Evolutionary conservation across 805 yeast species (phyloP).

Genomic region (Candida nonsorbophila): DNA sequence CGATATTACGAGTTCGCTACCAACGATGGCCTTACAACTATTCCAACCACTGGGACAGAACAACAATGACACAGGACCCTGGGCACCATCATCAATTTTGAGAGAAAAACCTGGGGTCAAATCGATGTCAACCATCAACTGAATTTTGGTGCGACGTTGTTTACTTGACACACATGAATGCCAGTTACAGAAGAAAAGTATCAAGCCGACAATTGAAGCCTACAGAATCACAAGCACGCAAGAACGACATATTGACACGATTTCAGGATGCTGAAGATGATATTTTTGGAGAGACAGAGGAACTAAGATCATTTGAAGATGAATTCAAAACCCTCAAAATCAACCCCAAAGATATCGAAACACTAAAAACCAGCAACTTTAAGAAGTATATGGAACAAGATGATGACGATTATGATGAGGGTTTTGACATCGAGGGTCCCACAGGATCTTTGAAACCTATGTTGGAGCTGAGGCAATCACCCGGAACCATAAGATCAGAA

Average conservation of each 20-base stretch:
- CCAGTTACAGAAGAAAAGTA: not conserved
- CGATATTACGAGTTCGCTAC: constrained; percentile 8
- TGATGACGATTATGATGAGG: constrained; percentile 2
- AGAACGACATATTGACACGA: constrained; percentile 14
- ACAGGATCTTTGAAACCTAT: not conserved
- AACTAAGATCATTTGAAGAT: constrained; percentile 13
- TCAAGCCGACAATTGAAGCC: not conserved
- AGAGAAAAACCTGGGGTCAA: constrained; percentile 23
- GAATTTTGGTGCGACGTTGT: not conserved
- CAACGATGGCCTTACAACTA: constrained; percentile 16
- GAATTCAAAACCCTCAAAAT: constrained; percentile 20
- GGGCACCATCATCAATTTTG: constrained; percentile 43
- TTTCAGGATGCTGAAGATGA: constrained; percentile 19
- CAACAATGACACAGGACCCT: constrained; percentile 61
- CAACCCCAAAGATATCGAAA: not conserved
- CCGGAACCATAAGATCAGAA: constrained; percentile 7
- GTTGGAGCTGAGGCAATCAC: constrained; percentile 2
- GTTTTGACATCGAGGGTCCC: constrained; percentile 2
- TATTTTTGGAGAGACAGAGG: constrained; percentile 21
- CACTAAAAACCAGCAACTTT: not conserved
- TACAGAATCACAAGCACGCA: constrained; percentile 2
- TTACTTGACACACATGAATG: too few relatives aligned
- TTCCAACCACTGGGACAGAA: constrained; percentile 58
- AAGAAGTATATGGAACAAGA: not conserved
- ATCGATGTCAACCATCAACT: constrained; percentile 10